Base-by-base conservation (phyloP, 83 land plant genomes). In the Diphasiastrum complanatum region DNA sequence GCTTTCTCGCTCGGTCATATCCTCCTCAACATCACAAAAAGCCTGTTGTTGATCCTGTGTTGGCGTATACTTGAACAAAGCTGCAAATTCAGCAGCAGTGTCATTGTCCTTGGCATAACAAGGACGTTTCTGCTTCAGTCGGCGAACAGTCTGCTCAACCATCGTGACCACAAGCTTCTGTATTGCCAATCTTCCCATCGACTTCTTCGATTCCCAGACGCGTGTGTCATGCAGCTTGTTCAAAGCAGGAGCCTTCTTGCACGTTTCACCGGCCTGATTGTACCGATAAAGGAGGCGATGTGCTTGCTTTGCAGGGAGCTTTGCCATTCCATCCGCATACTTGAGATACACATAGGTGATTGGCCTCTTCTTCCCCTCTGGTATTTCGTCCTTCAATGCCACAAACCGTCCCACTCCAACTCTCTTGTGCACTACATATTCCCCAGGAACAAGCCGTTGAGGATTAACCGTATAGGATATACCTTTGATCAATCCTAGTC, bases 21-120 rank as follows among this genome's bases (percentile, higher is more conserved):
- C 99, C 57, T 54, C 75, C 75, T 89, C 86, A 34, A 95, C 96
- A 67, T 95, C 99, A 51, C 72, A 41, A 69, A 95, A 82, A 32
- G 99, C 97, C 97, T 91, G 86, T 47, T 73, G 48, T 66, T 95
- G 99, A 65, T 95, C 99, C 10, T 79, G 87, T 36, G 99, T 95
- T 2, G 92, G 97, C 28, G 66, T 66, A 67, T 86, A 89, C 31
- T 86, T 92, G 75, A 95, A 95, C 34, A 69, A 83, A 38, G 85
- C 79, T 49, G 75, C 74, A 78, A 95, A 95, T 22, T 74, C 81
- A 43, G 47, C 76, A 63, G 79, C 66, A 12, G 50, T 71, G 18
- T 75, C 61, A 11, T 3, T 20, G 66, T 34, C 61, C 66, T 74
- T 78, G 5, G 96, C 86, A 66, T 95, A 86, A 3, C 88, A 86